These are phyloP conservation scores for Plasmodium ovale DNA, from an alignment of 169 alveolate species.

Conservation along the genomic window DNA sequence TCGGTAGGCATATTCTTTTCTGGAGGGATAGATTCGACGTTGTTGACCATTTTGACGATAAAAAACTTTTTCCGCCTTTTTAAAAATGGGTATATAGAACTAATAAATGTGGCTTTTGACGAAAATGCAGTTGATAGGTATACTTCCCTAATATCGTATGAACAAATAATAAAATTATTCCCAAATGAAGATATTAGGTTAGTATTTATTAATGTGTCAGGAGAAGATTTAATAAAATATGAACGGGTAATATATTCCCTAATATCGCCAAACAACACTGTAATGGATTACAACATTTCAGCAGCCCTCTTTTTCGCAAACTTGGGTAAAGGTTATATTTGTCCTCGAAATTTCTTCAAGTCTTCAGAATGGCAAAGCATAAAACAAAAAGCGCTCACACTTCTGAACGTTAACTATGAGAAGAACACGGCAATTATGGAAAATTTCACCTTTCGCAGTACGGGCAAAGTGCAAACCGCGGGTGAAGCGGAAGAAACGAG, in stretches of 20 bases:
- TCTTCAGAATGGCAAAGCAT: slow-evolving; percentile 76
- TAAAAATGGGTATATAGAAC: slow-evolving; percentile 74
- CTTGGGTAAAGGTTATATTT: slow-evolving; percentile 75
- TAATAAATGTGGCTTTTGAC: slow-evolving; percentile 80
- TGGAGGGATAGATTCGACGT: slow-evolving; percentile 85
- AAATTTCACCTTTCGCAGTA: not conserved
- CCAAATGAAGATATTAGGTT: slow-evolving; percentile 79
- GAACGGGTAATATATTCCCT: slow-evolving; percentile 71
- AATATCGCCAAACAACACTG: slow-evolving; percentile 79
- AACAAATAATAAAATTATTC: slow-evolving; percentile 71
- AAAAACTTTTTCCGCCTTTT: slow-evolving; percentile 19
- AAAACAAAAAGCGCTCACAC: slow-evolving; percentile 30
- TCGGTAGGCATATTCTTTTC: slow-evolving; percentile 79
- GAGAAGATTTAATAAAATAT: slow-evolving; percentile 73
- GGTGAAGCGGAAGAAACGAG: not conserved
- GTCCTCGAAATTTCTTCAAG: slow-evolving; percentile 43
- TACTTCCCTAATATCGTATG: slow-evolving; percentile 81
- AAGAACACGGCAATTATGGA: slow-evolving; percentile 7
- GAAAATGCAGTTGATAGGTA: slow-evolving; percentile 81
- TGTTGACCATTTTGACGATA: slow-evolving; percentile 77
- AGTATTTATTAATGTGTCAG: slow-evolving; percentile 78
- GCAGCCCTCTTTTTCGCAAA: slow-evolving; percentile 83
- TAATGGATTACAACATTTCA: slow-evolving; percentile 84
- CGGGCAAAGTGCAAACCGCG: no score
- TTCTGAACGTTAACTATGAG: slow-evolving; percentile 72